Percentiles rank a stretch among this genome's conserved stretches.
Evolutionary conservation across 768 basidiomycete genomes (phyloP).

Genomic region (Lepiota venenata): DNA sequence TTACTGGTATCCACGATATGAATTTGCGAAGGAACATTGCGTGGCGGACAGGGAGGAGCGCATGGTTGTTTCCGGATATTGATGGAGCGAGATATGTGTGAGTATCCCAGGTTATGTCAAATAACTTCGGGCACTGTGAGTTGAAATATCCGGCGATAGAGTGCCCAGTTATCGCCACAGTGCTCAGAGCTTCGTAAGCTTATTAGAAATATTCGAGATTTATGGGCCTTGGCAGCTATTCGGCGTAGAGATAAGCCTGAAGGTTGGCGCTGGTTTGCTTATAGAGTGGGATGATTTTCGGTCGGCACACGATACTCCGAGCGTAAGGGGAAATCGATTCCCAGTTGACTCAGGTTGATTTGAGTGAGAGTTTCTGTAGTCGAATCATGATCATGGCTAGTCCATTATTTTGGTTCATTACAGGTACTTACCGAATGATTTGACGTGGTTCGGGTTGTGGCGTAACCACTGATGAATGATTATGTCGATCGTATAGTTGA

Average conservation of each 20-base stretch:
- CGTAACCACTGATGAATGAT: neutral
- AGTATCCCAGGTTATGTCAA: slow-evolving; percentile 3
- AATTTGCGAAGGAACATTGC: neutral
- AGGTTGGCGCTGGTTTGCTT: neutral
- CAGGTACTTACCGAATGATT: too few relatives aligned
- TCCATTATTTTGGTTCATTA: neutral
- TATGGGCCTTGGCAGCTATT: neutral
- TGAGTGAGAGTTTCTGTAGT: neutral
- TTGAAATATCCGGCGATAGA: neutral
- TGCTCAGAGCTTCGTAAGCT: neutral
- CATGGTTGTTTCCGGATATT: slow-evolving; percentile 1
- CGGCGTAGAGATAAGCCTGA: neutral
- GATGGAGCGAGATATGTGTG: neutral
- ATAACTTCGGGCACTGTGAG: neutral
- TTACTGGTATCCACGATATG: neutral
- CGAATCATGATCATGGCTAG: neutral
- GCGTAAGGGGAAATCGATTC: neutral
- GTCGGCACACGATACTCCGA: neutral
- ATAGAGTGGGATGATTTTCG: neutral
- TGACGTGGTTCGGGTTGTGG: neutral
- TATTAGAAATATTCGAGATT: neutral
- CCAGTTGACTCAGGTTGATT: neutral
- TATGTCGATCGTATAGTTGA: too few relatives aligned
- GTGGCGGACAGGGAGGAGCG: neutral
- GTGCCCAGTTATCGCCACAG: neutral